These are phyloP conservation scores for Colletotrichum sp. DNA, from an alignment of 2,329 filamentous ascomycete species.

Conservation along the genomic window DNA sequence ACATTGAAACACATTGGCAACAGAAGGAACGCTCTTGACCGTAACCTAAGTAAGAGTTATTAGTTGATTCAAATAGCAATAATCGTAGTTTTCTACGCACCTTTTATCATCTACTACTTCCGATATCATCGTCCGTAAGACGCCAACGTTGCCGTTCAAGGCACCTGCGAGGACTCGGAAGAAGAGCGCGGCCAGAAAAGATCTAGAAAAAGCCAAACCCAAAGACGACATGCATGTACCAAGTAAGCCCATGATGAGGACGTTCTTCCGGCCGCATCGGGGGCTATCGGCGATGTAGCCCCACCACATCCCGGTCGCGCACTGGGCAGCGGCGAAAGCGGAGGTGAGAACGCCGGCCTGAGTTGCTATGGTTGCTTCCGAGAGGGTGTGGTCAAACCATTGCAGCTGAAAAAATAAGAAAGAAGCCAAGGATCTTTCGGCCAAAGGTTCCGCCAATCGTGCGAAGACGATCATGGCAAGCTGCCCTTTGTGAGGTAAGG, in stretches of 20 bases:
- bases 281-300: constrained; percentile 21
- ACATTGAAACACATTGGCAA: constrained; percentile 28
- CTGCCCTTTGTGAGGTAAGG: constrained; percentile 29
- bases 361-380: constrained; percentile 17
- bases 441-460: constrained; percentile 31
- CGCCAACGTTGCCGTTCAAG: constrained; percentile 25
- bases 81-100: background rate
- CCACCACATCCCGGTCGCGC: constrained; percentile 24
- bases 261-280: constrained; percentile 23
- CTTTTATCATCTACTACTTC: constrained; percentile 25
- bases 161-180: constrained; percentile 24
- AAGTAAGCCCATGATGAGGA: constrained; percentile 23
- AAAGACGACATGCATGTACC: constrained; percentile 67
- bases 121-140: constrained; percentile 27
- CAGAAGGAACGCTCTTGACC: constrained; percentile 24
- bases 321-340: constrained; percentile 25
- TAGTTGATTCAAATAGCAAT: background rate
- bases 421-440: constrained; percentile 27
- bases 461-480: constrained; percentile 29
- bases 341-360: constrained; percentile 25
- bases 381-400: constrained; percentile 12
- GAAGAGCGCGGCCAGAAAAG: constrained; percentile 46
- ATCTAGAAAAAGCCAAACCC: constrained; percentile 74
- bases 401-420: constrained; percentile 27
- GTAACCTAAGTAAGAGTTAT: background rate